These are phyloP conservation scores for Eucalyptus erythrocorys DNA, from an alignment of 345 rosid genomes.

Conservation along the genomic window DNA sequence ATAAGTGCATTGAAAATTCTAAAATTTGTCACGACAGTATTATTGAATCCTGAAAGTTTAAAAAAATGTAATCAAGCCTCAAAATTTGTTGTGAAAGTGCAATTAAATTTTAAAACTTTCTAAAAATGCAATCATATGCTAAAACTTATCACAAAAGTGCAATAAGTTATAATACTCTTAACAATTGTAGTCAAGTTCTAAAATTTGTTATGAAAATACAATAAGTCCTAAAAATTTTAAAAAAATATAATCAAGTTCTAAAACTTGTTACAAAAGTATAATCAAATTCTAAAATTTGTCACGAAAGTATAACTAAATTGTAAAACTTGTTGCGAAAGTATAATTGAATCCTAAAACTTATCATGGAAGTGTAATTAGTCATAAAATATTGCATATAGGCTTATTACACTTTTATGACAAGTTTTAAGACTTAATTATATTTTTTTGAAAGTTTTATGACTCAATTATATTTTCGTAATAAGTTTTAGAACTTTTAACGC, in stretches of 20 bases:
- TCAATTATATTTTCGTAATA: fast-evolving
- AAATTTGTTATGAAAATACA: too few relatives aligned
- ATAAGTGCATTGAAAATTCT: too few relatives aligned
- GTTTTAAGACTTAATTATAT: too few relatives aligned
- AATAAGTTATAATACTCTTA: too few relatives aligned
- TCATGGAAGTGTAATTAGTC: fast-evolving
- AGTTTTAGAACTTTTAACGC: fast-evolving
- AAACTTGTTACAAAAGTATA: fast-evolving
- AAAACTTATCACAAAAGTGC: too few relatives aligned
- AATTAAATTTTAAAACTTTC: too few relatives aligned
- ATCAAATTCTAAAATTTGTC: too few relatives aligned
- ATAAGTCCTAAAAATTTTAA: fast-evolving
- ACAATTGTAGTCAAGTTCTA: fast-evolving
- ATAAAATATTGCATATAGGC: too few relatives aligned
- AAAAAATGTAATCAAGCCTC: fast-evolving
- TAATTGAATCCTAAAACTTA: too few relatives aligned
- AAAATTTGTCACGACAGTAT: too few relatives aligned
- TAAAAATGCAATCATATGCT: too few relatives aligned
- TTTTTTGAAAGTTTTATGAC: fast-evolving
- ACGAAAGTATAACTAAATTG: fast-evolving
- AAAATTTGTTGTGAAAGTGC: fast-evolving
- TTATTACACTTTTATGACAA: fast-evolving
- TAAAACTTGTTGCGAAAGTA: fast-evolving
- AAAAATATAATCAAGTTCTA: too few relatives aligned
- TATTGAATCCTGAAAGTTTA: fast-evolving